A percentile compares a stretch with the other conserved stretches of the same genome.
Evolutionary conservation across 2,329 filamentous ascomycete species (phyloP).

Genomic region (Chrysoporthe puriensis): DNA sequence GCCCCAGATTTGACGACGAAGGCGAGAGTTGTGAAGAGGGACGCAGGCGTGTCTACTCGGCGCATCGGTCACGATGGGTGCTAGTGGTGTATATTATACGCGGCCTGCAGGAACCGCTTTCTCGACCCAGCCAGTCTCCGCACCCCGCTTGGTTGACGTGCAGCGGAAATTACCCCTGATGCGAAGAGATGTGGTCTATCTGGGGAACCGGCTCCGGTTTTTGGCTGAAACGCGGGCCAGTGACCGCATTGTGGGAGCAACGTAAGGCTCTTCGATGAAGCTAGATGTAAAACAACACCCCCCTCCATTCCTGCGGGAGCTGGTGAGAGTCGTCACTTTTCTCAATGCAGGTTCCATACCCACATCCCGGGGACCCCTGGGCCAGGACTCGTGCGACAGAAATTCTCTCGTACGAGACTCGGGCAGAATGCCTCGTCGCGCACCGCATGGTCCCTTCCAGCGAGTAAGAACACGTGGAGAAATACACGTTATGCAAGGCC

Average conservation of each 20-base stretch:
- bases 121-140: neutral
- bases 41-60: neutral
- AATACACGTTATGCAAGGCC: constrained; percentile 1
- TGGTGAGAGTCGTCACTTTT: neutral
- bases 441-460: neutral
- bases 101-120: neutral
- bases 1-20: neutral
- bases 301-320: too few relatives aligned
- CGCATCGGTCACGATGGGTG: neutral
- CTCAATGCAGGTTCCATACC: neutral
- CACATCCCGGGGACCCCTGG: neutral
- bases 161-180: neutral
- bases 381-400: neutral
- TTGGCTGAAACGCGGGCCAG: neutral
- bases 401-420: neutral
- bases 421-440: neutral
- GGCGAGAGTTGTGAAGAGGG: neutral
- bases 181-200: neutral
- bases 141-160: constrained; percentile 1
- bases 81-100: neutral
- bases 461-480: neutral
- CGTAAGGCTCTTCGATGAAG: neutral
- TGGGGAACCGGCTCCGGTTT: neutral
- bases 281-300: neutral
- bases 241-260: neutral